Base-by-base conservation (phyloP, 2,329 filamentous ascomycete species). In the Claviceps sp. region DNA sequence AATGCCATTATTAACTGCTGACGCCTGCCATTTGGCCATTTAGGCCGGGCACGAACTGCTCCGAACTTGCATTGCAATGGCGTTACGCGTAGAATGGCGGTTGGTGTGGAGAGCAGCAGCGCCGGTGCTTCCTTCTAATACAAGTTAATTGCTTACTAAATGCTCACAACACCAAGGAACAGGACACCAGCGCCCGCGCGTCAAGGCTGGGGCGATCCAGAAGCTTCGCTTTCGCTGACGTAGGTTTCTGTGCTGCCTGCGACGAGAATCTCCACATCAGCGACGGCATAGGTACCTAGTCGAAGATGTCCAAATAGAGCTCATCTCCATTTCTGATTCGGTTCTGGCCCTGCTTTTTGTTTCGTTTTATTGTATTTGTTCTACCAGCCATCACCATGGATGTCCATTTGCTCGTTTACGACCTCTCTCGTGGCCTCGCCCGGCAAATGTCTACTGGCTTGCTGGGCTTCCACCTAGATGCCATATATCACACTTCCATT, bases 401-500 rank as follows among this genome's bases (percentile, higher is more conserved):
- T 53, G 83, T 91, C 48, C 75, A 87, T 61, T 72, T 91, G 30
- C 82, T 89, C 53, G 77, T 89, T 40, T 91, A 91, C 62, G 87
- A 91, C 69, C 74, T 91, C 47, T 90, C 87, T 1, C 67, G 66
- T n/a, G 78, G 78, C 20, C 59, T 81, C 43, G 77, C 77, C 14
- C 71, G 72, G 9, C 71, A 79, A 57, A 70, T 81, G 70, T 80
- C 77, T 18, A 66, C 70, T 70, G 67, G 72, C 55, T 58, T 75
- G 51, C 65, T 82, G 9, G 70, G 77, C 16, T 76, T 80, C 57
- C 72, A 77, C 50, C 87, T 96, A 48, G 91, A 97, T 66, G 93
- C 93, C 51, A 81, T 98, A 50, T 97, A 97, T 60, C 93, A 98
- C 66, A 97, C 93, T 0, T 88, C 90, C 0, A 82, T 98, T 51